A percentile compares a stretch with the other conserved stretches of the same genome.
Evolutionary conservation across 352 stramenopile genomes (phyloP).

Genomic region (Pythium scleroteichum): DNA sequence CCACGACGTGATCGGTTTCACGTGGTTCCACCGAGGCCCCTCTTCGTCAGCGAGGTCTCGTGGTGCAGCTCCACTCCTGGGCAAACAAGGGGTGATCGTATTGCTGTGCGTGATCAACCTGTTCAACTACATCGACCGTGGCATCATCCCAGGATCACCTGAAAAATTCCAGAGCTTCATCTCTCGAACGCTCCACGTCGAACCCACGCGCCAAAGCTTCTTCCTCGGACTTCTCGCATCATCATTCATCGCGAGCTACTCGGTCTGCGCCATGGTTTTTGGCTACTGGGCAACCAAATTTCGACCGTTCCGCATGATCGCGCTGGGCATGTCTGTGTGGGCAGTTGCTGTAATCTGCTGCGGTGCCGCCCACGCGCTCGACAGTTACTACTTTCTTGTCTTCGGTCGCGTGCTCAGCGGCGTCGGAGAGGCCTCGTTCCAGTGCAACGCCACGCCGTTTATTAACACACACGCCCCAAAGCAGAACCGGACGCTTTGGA

Average conservation of each 20-base stretch:
- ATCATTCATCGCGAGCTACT: slow-evolving; percentile 95
- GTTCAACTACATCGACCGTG: slow-evolving; percentile 94
- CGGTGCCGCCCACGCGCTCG: slow-evolving; percentile 64
- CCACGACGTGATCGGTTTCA: slow-evolving; percentile 19
- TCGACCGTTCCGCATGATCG: slow-evolving; percentile 91
- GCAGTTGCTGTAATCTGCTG: slow-evolving; percentile 87
- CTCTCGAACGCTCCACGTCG: slow-evolving; percentile 63
- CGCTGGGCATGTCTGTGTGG: slow-evolving; percentile 89
- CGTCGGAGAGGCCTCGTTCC: slow-evolving; percentile 91
- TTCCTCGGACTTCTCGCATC: slow-evolving; percentile 90
- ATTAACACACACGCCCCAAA: slow-evolving; percentile 89
- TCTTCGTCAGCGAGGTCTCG: slow-evolving; percentile 10
- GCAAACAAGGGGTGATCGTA: slow-evolving; percentile 59
- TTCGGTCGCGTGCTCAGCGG: slow-evolving; percentile 86
- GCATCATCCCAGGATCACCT: slow-evolving; percentile 93
- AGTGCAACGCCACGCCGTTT: slow-evolving; percentile 92
- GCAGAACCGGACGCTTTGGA: slow-evolving; percentile 76
- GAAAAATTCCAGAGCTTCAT: slow-evolving; percentile 94
- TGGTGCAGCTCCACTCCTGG: slow-evolving; percentile 5
- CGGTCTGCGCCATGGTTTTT: slow-evolving; percentile 89
- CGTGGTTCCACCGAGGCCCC: slow-evolving; percentile 19
- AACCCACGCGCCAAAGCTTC: slow-evolving; percentile 60
- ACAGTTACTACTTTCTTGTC: slow-evolving; percentile 91
- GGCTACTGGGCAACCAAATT: slow-evolving; percentile 88
- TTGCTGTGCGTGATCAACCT: slow-evolving; percentile 91